phyloP scores from a whole-genome alignment of 768 basidiomycete genomes.

The Gloeostereum incarnatum region DNA sequence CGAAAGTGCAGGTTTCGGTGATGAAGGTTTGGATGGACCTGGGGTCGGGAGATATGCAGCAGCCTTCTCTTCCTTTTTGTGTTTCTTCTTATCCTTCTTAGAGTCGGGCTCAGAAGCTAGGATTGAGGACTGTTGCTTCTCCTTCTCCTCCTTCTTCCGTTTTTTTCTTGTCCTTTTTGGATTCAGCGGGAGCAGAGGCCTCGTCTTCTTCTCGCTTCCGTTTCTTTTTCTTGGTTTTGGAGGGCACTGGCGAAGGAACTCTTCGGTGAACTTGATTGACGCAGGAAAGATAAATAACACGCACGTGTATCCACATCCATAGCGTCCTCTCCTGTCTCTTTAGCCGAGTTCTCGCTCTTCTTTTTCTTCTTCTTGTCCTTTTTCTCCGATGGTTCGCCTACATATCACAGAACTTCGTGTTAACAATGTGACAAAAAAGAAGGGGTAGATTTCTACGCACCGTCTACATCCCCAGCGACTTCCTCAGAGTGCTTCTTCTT shows the following conservation, averaged over 20 bases:
- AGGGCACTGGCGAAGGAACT: no score
- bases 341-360: constrained; percentile 27
- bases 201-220: constrained; percentile 8
- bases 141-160: constrained; percentile 12
- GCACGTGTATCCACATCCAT: no score
- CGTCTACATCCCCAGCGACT: constrained; percentile 1
- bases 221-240: no score
- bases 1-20: constrained; percentile 14
- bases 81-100: constrained; percentile 18
- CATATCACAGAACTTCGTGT: no score
- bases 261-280: no score
- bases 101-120: neutral
- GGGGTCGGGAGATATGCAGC: constrained; percentile 14
- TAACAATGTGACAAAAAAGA: no score
- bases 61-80: constrained; percentile 21
- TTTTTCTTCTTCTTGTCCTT: constrained; percentile 34
- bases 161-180: constrained; percentile 12
- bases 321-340: no score
- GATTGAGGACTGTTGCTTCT: constrained; percentile 6
- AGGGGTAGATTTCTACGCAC: no score
- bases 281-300: no score
- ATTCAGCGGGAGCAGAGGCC: constrained; percentile 9
- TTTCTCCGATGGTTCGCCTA: no score
- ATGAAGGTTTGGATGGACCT: constrained; percentile 10
- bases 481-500: neutral